Evolutionary conservation across 2,329 filamentous ascomycete genomes (phyloP).

Genomic region (Alternaria ethzedia): DNA sequence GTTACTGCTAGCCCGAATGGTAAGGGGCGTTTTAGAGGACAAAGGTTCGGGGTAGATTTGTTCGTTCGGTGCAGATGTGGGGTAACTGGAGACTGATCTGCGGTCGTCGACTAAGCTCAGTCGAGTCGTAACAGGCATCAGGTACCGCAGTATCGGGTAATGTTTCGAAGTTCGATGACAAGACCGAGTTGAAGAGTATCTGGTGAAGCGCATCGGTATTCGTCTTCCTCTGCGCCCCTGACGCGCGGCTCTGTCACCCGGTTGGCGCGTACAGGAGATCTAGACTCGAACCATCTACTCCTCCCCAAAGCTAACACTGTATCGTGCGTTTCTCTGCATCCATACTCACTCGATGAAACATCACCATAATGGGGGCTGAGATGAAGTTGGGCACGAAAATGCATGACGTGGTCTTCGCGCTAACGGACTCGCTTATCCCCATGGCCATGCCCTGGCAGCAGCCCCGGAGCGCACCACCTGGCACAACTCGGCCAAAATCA

Average conservation of each 20-base stretch:
- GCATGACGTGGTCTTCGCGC: background rate
- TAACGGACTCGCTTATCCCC: background rate
- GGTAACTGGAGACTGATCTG: background rate
- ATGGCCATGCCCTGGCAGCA: background rate
- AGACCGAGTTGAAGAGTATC: background rate
- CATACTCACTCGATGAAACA: background rate
- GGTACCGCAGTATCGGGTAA: background rate
- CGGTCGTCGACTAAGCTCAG: constrained; percentile 7
- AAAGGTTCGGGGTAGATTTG: background rate
- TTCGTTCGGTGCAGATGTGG: background rate
- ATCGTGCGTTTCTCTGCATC: background rate
- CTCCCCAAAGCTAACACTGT: background rate
- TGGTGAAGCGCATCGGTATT: background rate
- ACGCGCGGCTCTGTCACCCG: background rate
- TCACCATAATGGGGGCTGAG: background rate
- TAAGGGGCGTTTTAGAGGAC: background rate
- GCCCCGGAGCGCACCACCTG: background rate
- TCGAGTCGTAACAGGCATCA: constrained; percentile 2
- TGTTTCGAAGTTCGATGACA: background rate
- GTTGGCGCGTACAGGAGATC: background rate
- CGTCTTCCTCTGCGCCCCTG: background rate
- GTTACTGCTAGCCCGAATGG: background rate
- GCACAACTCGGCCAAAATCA: background rate
- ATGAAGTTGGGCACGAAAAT: background rate
- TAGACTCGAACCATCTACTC: background rate